Evolutionary conservation across 805 yeast species (phyloP), one percentile per base, ranked within the genome.

Genomic region (Clavispora phyllophila): DNA sequence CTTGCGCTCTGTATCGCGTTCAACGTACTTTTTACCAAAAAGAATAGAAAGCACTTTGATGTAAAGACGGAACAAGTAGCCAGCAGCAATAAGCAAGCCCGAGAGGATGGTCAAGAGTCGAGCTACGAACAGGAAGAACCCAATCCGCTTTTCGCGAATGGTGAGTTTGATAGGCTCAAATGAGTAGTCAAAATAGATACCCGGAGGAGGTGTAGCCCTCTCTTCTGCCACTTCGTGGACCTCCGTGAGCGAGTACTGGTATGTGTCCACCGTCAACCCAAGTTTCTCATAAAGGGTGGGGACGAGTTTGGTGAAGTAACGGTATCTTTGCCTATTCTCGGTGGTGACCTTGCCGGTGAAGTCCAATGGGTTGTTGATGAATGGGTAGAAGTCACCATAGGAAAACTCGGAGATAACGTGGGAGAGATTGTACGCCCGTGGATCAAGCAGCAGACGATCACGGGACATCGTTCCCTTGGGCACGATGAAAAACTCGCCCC

Each of bases 381-480:
- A 84, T 3, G 99, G 97, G 57, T 80, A 89, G 62, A 84, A 89
- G 28, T 80, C 87, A 12, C 99, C 99, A 64, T 82, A 91, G 9
- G 97, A 88, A 48, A 89, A 78, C 61, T 91, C 98, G 46, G 78
- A 78, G 46, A 93, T 82, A 5, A 79, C 79, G 63, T 93, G 99
- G 1, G 96, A 76, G 58, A 91, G 84, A 57, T 91, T 86, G 45
- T 87, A 64, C 18, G 73, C 64, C 31, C 78, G 78, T 7, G 56
- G 26, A 1, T 77, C 78, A 9, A 74, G 70, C 34, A 64, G 62
- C 36, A 76, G 66, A 44, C 77, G 62, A 47, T 74, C 81, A 18
- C 53, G 39, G 47, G 81, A 82, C 1, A 87, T 90, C 48, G 67
- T 66, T 0, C 95, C 95, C 53, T 77, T 81, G 2, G 86, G 88